Conservation (phyloP, 768 basidiomycete genomes). For the Russula virescens region DNA sequence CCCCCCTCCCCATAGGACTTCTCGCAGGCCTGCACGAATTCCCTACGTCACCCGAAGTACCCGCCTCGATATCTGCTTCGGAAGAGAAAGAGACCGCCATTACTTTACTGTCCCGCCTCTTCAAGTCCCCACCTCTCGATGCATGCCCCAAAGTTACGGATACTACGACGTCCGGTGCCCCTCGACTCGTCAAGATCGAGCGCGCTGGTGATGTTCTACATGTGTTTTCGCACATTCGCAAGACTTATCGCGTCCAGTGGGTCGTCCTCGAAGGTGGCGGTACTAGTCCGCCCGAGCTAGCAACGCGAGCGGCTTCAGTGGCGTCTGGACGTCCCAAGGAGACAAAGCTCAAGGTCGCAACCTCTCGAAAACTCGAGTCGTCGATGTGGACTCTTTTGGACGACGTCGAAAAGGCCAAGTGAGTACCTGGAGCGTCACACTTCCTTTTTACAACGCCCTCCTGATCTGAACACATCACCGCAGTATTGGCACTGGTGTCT, state of each 20-base stretch:
- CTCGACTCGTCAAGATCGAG: slow-evolving; percentile 41
- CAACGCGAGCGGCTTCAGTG: background rate
- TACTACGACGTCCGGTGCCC: slow-evolving; percentile 4
- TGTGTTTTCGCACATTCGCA: slow-evolving; percentile 85
- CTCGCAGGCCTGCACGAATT: slow-evolving; percentile 89
- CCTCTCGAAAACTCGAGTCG: background rate
- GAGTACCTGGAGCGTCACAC: background rate
- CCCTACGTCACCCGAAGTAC: slow-evolving; percentile 57
- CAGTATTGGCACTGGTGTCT: slow-evolving; percentile 71
- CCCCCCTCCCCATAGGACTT: slow-evolving; percentile 50
- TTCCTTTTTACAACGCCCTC: background rate
- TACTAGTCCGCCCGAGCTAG: slow-evolving; percentile 37
- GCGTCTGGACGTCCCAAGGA: background rate
- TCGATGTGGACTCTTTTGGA: slow-evolving; percentile 13
- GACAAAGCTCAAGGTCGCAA: background rate
- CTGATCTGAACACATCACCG: background rate
- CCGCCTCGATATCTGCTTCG: slow-evolving; percentile 37
- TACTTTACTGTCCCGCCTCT: slow-evolving; percentile 36
- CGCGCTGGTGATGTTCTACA: slow-evolving; percentile 66
- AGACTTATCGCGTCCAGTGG: slow-evolving; percentile 78
- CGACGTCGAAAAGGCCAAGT: slow-evolving; percentile 16
- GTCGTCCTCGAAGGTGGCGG: slow-evolving; percentile 56
- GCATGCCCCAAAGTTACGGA: slow-evolving; percentile 5
- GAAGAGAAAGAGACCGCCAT: slow-evolving; percentile 33
- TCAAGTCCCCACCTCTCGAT: slow-evolving; percentile 30